These are phyloP conservation scores for Verticillium longisporum DNA, from an alignment of 2,329 filamentous ascomycete species.

Conservation along the genomic window DNA sequence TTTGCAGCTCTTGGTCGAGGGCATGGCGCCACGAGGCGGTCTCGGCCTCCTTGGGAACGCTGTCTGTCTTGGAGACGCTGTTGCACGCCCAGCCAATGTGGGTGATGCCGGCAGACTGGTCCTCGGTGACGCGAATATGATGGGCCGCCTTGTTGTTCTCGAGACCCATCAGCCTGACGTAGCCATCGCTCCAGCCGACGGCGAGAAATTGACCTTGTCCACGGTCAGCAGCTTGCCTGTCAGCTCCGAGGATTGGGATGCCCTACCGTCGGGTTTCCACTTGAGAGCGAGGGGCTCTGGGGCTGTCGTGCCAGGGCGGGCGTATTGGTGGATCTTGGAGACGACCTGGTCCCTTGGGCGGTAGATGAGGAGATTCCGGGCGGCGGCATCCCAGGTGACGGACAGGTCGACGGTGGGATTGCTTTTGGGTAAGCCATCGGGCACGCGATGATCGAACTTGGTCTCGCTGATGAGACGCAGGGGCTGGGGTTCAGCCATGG, in stretches of 20 bases:
- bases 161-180: slow-evolving; percentile 67
- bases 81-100: slow-evolving; percentile 49
- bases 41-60: slow-evolving; percentile 5
- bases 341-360: slow-evolving; percentile 68
- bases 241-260: neutral
- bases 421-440: slow-evolving; percentile 57
- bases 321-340: slow-evolving; percentile 41
- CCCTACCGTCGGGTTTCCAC: slow-evolving; percentile 64
- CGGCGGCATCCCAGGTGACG: slow-evolving; percentile 60
- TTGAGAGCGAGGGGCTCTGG: slow-evolving; percentile 41
- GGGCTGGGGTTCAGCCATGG: slow-evolving; percentile 19
- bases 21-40: slow-evolving; percentile 21
- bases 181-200: slow-evolving; percentile 76
- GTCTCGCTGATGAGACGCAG: slow-evolving; percentile 50
- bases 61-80: slow-evolving; percentile 22
- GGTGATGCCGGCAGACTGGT: slow-evolving; percentile 34
- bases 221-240: neutral
- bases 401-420: slow-evolving; percentile 82
- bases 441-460: slow-evolving; percentile 46
- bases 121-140: slow-evolving; percentile 51
- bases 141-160: slow-evolving; percentile 79
- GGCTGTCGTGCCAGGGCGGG: slow-evolving; percentile 29
- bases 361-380: slow-evolving; percentile 67
- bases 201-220: slow-evolving; percentile 65
- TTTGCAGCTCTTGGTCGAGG: slow-evolving; percentile 17